Conservation (phyloP, 2,329 filamentous ascomycete species). For the Epichloe gansuensis region DNA sequence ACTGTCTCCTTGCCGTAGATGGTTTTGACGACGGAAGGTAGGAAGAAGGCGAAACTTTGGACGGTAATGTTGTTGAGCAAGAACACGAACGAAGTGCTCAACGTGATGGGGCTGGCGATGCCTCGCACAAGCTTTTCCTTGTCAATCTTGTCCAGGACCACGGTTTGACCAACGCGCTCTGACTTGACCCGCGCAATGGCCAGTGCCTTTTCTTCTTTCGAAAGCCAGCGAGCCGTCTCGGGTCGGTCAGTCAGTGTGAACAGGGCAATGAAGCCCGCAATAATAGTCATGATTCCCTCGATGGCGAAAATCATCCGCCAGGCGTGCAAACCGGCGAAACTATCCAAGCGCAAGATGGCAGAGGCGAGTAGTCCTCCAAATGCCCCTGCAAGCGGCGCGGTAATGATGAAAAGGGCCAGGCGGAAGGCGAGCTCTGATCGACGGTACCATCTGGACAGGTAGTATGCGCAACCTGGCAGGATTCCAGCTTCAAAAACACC, state of each 20-base stretch:
- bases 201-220: constrained; percentile 50
- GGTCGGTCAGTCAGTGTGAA: constrained; percentile 56
- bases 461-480: constrained; percentile 63
- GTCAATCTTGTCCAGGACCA: constrained; percentile 52
- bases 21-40: constrained; percentile 53
- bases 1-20: constrained; percentile 47
- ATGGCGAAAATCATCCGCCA: constrained; percentile 63
- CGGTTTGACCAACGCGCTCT: constrained; percentile 48
- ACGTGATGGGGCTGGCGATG: constrained; percentile 49
- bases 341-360: constrained; percentile 47
- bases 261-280: constrained; percentile 46
- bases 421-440: constrained; percentile 54
- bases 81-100: constrained; percentile 45
- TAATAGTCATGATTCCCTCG: constrained; percentile 47
- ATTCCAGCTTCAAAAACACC: constrained; percentile 62
- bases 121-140: constrained; percentile 44
- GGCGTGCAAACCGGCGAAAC: constrained; percentile 40
- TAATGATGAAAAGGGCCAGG: constrained; percentile 55
- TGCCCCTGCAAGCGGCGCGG: constrained; percentile 56
- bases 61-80: constrained; percentile 58
- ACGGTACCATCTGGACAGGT: constrained; percentile 60
- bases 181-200: constrained; percentile 56
- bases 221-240: constrained; percentile 53
- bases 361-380: constrained; percentile 56
- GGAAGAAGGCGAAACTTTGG: constrained; percentile 57